A percentile compares a stretch with the other conserved stretches of the same genome.
Evolutionary conservation across 179 eudicot species (phyloP).

Genomic region (Heliamphora pulchella): DNA sequence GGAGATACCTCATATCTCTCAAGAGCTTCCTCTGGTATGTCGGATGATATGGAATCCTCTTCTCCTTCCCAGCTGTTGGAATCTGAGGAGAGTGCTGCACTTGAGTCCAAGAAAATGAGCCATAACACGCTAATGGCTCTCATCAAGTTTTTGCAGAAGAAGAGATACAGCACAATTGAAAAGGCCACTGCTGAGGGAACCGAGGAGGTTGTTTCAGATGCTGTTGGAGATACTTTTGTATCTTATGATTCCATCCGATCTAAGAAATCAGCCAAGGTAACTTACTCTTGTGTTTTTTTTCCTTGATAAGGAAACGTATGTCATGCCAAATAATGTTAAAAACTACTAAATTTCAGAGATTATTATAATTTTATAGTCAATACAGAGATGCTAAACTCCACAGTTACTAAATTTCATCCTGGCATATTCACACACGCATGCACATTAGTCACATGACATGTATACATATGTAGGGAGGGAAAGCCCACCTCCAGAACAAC

Average conservation of each 20-base stretch:
- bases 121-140: constrained; percentile 94
- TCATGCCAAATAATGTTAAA: neutral
- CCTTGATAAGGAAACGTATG: neutral
- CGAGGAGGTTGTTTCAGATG: constrained; percentile 89
- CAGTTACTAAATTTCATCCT: constrained; percentile 9
- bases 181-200: constrained; percentile 97
- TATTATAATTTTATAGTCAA: neutral
- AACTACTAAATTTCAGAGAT: neutral
- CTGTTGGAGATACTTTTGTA: constrained; percentile 61
- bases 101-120: constrained; percentile 83
- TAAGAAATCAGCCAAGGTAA: constrained; percentile 71
- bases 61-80: constrained; percentile 37
- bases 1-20: constrained; percentile 60
- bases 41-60: constrained; percentile 83
- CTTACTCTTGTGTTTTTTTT: neutral
- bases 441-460: neutral
- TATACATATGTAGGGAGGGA: neutral
- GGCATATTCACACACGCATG: neutral
- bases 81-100: constrained; percentile 51
- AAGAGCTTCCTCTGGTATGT: constrained; percentile 68
- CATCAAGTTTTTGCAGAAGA: constrained; percentile 88
- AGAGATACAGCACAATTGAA: constrained; percentile 66
- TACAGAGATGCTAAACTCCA: neutral
- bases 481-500: neutral
- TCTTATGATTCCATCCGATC: constrained; percentile 48